A percentile compares a stretch with the other conserved stretches of the same genome.
These are phyloP conservation scores for Tetraselmis striata DNA, from an alignment of 139 green algal species.

Conservation along the genomic window DNA sequence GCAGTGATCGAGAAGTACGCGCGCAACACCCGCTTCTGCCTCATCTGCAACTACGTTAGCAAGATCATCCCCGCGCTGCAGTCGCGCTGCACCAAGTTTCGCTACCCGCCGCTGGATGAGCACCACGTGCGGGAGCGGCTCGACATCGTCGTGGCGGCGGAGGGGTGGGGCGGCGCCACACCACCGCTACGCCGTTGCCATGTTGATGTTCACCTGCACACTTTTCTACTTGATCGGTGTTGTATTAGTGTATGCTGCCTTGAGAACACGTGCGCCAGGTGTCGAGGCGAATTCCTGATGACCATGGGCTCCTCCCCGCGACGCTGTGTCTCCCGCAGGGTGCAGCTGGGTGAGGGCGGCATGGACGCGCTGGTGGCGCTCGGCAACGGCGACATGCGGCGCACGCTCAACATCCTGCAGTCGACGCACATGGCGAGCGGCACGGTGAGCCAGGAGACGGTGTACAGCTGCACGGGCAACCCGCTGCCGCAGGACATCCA, in stretches of 20 bases:
- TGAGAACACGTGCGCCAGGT: too few relatives aligned
- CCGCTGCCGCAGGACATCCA: slow-evolving; percentile 83
- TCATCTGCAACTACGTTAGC: slow-evolving; percentile 98
- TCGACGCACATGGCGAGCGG: slow-evolving; percentile 67
- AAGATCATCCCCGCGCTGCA: slow-evolving; percentile 98
- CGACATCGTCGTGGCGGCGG: slow-evolving; percentile 62
- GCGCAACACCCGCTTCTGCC: slow-evolving; percentile 92
- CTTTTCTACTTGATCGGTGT: too few relatives aligned
- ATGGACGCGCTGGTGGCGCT: slow-evolving; percentile 78
- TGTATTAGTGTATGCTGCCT: too few relatives aligned
- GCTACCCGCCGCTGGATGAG: slow-evolving; percentile 80
- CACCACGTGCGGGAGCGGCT: slow-evolving; percentile 66
- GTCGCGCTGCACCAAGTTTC: slow-evolving; percentile 92
- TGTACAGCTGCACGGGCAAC: slow-evolving; percentile 89
- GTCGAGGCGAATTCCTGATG: too few relatives aligned
- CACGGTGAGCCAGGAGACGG: slow-evolving; percentile 55
- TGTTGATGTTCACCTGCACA: too few relatives aligned
- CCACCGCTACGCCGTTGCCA: too few relatives aligned
- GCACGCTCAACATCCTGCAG: slow-evolving; percentile 93
- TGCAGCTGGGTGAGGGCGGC: slow-evolving; percentile 52
- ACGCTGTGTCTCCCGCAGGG: too few relatives aligned
- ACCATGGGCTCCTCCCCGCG: too few relatives aligned
- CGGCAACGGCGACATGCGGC: slow-evolving; percentile 86
- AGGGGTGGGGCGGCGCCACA: slow-evolving; percentile 50
- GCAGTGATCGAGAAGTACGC: slow-evolving; percentile 99